Conservation (phyloP, 345 rosid species). For the Brassica carinata region DNA sequence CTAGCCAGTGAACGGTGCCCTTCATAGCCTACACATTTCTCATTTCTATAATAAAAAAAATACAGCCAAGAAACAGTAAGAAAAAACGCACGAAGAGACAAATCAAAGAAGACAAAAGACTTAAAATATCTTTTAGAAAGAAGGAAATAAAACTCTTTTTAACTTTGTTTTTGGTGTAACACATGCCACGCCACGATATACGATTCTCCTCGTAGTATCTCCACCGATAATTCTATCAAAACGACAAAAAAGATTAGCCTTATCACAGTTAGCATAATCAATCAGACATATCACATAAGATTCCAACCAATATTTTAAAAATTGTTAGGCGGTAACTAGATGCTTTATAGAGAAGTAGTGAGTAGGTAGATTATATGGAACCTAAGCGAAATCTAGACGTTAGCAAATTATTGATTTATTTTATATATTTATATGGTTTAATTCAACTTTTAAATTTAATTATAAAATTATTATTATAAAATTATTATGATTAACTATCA, state of each 20-base stretch:
- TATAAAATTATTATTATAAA: no score
- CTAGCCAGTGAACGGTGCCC: slow-evolving; percentile 23
- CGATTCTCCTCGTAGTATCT: slow-evolving; percentile 31
- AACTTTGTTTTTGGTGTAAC: slow-evolving; percentile 10
- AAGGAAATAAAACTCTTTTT: neutral
- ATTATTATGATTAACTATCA: no score
- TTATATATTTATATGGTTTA: no score
- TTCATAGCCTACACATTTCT: slow-evolving; percentile 14
- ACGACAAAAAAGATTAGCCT: slow-evolving; percentile 4
- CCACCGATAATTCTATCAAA: slow-evolving; percentile 14
- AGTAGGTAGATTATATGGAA: no score
- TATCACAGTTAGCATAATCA: neutral
- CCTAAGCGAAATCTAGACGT: no score
- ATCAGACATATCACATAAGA: slow-evolving; percentile 7
- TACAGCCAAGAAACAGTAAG: neutral
- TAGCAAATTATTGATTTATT: no score
- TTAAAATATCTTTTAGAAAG: neutral
- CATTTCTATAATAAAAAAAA: neutral
- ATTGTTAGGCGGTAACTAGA: no score
- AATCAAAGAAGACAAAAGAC: slow-evolving; percentile 25
- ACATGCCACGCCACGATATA: slow-evolving; percentile 32
- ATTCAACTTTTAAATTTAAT: no score
- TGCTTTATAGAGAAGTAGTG: no score
- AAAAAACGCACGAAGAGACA: neutral
- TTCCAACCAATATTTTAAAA: neutral